Evolutionary conservation across 441 rosid species (phyloP), one percentile per base, ranked within the genome.

Genomic region (Gossypium davidsonii): DNA sequence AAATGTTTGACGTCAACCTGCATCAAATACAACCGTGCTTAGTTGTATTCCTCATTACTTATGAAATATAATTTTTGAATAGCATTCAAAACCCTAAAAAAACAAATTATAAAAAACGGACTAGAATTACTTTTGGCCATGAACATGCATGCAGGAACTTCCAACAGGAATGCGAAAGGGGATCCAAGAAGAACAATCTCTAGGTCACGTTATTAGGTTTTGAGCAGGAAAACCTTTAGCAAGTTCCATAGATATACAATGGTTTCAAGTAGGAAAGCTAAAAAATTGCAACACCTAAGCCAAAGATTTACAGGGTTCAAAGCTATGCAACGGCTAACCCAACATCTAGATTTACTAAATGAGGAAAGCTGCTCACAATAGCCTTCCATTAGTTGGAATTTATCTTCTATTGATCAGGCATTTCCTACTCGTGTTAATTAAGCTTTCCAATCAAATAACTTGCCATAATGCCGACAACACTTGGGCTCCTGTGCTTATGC

Each of bases 1-100:
- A 74, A 66, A 31, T 83, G 75, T 68, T 84, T 84, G 21, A 86
- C 79, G 51, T 85, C 92, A 65, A 84, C 88, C 92, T 86, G 92
- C 87, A 79, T 49, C 63, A 42, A 42, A 76, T 59, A 71, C 34
- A 65, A 15, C n/a, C 2, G 12, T 25, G 14, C 71, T 25, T 48
- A 67, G 42, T 67, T 48, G 7, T 17, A 49, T 67, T 67, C 57
- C 72, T 49, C 9, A 1, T 53, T 70, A 53, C 51, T 70, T 37
- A 18, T 18, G 34, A 34, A 34, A 53, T 18, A 52, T 55, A 55
- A 5, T 31, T 28, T 15, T 31, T 5, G 25, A 4, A 49, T 52
- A 6, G 31, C 6, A 15, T 21, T n/a, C 10, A 53, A 17, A 52
- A 52, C 18, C 48, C 26, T 10, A 53, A 23, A 28, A 69, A 51